Conservation (phyloP, 768 basidiomycete species). For the Tylopilus vinaceipallidus region DNA sequence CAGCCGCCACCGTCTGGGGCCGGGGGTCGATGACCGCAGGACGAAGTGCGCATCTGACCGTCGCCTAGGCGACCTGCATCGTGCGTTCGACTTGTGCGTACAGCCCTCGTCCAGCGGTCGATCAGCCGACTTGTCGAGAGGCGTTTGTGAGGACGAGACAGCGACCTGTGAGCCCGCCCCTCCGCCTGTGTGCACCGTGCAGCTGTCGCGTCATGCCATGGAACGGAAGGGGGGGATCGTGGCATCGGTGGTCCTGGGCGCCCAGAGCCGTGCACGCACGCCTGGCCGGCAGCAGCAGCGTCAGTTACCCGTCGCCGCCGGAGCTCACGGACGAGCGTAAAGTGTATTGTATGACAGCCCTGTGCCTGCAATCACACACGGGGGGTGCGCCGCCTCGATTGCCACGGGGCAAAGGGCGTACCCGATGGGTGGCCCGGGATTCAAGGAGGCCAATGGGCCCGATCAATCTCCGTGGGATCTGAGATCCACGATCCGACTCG, state of each 20-base stretch:
- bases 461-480: slow-evolving; percentile 27
- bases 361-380: too few relatives aligned
- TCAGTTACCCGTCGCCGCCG: not conserved
- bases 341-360: too few relatives aligned
- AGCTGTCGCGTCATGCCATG: not conserved
- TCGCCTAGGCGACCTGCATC: slow-evolving; percentile 1
- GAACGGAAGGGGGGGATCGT: not conserved
- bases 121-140: not conserved
- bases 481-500: slow-evolving; percentile 22
- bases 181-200: not conserved
- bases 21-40: not conserved
- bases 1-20: too few relatives aligned
- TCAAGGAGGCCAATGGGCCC: slow-evolving; percentile 11
- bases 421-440: slow-evolving; percentile 10
- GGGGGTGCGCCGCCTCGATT: too few relatives aligned
- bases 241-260: not conserved
- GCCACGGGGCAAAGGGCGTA: not conserved
- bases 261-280: too few relatives aligned
- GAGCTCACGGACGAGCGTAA: too few relatives aligned
- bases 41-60: not conserved
- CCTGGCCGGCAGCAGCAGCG: too few relatives aligned
- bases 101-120: not conserved
- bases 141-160: not conserved
- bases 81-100: not conserved
- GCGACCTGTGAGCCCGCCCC: too few relatives aligned